These are phyloP conservation scores for Crithidia bombi DNA, from an alignment of 208 protist genomes.

Conservation along the genomic window DNA sequence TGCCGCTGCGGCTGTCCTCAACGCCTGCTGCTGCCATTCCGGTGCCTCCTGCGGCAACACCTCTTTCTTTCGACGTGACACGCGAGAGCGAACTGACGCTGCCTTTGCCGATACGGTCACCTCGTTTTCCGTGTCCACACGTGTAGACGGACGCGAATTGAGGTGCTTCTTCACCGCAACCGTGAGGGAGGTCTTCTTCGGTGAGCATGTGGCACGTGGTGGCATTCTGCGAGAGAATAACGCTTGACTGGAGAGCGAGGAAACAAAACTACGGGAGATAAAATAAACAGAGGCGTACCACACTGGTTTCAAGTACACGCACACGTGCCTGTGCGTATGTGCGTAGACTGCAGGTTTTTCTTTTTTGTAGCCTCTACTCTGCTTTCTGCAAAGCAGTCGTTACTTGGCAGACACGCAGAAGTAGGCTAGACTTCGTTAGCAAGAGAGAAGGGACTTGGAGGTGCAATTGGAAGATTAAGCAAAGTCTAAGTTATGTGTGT, in stretches of 20 bases:
- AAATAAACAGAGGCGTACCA: slow-evolving; percentile 2
- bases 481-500: too few species aligned
- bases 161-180: slow-evolving; percentile 30
- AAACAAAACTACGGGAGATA: neutral
- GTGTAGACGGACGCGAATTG: neutral
- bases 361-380: neutral
- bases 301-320: too few species aligned
- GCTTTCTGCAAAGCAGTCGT: neutral
- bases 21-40: slow-evolving; percentile 37
- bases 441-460: neutral
- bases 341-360: too few species aligned
- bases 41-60: slow-evolving; percentile 35
- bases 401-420: neutral
- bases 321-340: neutral
- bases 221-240: slow-evolving; percentile 11
- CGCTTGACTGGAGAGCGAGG: neutral
- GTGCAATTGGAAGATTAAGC: too few species aligned
- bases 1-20: slow-evolving; percentile 25
- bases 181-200: slow-evolving; percentile 23
- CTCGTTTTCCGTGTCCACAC: neutral
- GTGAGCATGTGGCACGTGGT: slow-evolving; percentile 14
- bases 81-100: slow-evolving; percentile 22
- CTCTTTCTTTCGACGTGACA: slow-evolving; percentile 27
- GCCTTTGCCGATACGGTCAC: neutral
- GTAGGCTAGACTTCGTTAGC: neutral